Base-by-base conservation (phyloP, 2,329 filamentous ascomycete genomes). In the Fusarium transvaalense region DNA sequence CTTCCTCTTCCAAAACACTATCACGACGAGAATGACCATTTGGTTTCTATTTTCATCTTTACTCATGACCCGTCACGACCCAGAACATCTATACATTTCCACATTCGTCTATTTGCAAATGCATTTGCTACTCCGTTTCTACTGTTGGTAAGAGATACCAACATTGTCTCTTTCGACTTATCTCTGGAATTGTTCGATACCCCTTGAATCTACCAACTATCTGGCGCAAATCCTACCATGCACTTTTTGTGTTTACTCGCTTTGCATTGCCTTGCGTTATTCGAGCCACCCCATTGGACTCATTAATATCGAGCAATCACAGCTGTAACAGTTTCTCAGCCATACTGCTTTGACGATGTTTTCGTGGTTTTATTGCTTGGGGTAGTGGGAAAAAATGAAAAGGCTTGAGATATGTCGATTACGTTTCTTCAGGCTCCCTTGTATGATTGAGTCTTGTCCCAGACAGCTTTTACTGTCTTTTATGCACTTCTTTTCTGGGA, bases 51-150 rank as follows among this genome's bases (percentile, higher is more conserved):
- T 68, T 51, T 48, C 50, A 58, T 59, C 60, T 69, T 71, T 50
- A 64, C 60, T 75, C 63, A 75, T 56, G 73, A 75, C 73, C 54
- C 56, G 56, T 71, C 65, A 74, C 67, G 71, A 74, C 64, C 31
- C 65, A 59, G 60, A 68, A 62, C 55, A 67, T 51, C 29, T 72
- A 63, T 57, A 72, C 56, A 69, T 62, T 70, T 47, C 46, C 56
- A 25, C 62, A 72, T 62, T 52, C 66, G 15, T 42, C 14, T 62
- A 64, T 57, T 51, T 62, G 42, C 64, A 64, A 45, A 58, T 68
- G 53, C 53, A 71, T 69, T 47, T 69, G 21, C 45, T 64, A 42
- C 61, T 37, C 34, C 46, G 52, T 67, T 65, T 70, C 55, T 65
- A 72, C 66, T 54, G 58, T 71, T 58, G 46, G 58, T 64, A 65